These are phyloP conservation scores for Dothidotthia symphoricarpi DNA, from an alignment of 2,329 filamentous ascomycete genomes.

Conservation along the genomic window DNA sequence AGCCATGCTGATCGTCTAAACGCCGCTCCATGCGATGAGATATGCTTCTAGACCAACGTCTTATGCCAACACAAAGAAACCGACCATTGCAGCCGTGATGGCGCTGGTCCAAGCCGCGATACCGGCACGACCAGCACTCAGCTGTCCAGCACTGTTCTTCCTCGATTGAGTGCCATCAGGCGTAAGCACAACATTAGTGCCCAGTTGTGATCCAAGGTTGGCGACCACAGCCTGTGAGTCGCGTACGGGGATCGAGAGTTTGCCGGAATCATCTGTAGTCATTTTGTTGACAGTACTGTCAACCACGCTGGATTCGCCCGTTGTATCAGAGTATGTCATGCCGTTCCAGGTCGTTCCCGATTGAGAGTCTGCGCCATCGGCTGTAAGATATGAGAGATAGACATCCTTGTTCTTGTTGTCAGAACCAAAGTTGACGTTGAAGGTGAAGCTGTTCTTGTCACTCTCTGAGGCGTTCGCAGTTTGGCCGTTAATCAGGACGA, in stretches of 20 bases:
- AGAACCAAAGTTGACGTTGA: constrained; percentile 45
- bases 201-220: constrained; percentile 45
- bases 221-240: constrained; percentile 51
- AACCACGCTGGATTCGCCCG: constrained; percentile 43
- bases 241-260: constrained; percentile 33
- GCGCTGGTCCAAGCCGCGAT: constrained; percentile 12
- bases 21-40: too few relatives aligned
- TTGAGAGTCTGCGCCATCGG: constrained; percentile 46
- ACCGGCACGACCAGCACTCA: constrained; percentile 8
- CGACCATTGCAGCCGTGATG: constrained; percentile 2
- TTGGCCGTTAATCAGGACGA: constrained; percentile 51
- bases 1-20: too few relatives aligned
- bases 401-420: constrained; percentile 44
- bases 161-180: constrained; percentile 25
- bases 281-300: constrained; percentile 34
- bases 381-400: constrained; percentile 51
- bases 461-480: constrained; percentile 43
- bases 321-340: constrained; percentile 44
- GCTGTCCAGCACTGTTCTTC: constrained; percentile 28
- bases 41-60: too few relatives aligned
- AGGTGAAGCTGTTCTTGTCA: constrained; percentile 43
- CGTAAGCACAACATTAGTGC: constrained; percentile 32
- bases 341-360: constrained; percentile 50
- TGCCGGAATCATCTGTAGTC: constrained; percentile 23
- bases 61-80: too few relatives aligned